Evolutionary conservation across 805 yeast genomes (phyloP).

Genomic region (Danielozyma ontarioensis): DNA sequence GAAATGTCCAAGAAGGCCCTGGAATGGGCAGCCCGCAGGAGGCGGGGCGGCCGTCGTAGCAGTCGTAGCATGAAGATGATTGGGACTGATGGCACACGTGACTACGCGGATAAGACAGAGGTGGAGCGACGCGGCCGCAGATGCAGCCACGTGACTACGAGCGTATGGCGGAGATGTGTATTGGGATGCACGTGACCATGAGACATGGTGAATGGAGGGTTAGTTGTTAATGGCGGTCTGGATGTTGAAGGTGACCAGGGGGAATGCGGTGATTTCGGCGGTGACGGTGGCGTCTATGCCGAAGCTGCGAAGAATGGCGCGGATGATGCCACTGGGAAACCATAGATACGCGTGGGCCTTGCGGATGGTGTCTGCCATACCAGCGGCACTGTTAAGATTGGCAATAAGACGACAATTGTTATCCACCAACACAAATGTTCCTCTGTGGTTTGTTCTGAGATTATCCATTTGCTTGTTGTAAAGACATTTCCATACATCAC

Average conservation of each 20-base stretch:
- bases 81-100: too few species aligned
- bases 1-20: too few species aligned
- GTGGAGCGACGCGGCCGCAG: too few species aligned
- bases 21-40: too few species aligned
- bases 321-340: slow-evolving; percentile 72
- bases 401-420: slow-evolving; percentile 51
- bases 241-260: slow-evolving; percentile 69
- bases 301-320: slow-evolving; percentile 66
- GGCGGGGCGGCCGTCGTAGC: too few species aligned
- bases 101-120: too few species aligned
- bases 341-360: slow-evolving; percentile 50
- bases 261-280: slow-evolving; percentile 59
- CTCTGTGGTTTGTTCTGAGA: slow-evolving; percentile 84
- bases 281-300: slow-evolving; percentile 63
- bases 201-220: too few species aligned
- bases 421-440: slow-evolving; percentile 77
- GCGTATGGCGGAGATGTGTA: too few species aligned
- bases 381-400: slow-evolving; percentile 43
- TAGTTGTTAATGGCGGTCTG: slow-evolving; percentile 46
- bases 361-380: slow-evolving; percentile 38
- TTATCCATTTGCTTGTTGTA: slow-evolving; percentile 88
- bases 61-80: too few species aligned
- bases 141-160: too few species aligned
- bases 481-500: slow-evolving; percentile 82
- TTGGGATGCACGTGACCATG: too few species aligned